Evolutionary conservation across 306 rosid genomes (phyloP), one percentile per base, ranked within the genome.

Genomic region (Pueraria montana): DNA sequence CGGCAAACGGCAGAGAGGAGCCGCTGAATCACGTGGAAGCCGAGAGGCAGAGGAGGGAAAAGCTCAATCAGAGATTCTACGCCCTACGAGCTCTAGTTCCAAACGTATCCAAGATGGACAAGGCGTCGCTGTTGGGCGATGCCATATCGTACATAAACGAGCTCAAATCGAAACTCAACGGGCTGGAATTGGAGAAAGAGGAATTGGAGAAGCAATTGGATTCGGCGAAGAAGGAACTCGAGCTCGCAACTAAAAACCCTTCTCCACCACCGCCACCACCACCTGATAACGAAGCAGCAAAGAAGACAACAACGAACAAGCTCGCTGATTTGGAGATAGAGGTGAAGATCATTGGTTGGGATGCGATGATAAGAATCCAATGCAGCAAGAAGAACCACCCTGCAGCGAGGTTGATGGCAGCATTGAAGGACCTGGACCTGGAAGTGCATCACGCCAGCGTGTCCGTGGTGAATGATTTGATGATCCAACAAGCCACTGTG

Each of bases 61-160:
- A 94, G 87, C 93, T 91, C 23, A 94, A 94, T 55, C 98, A 94
- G 74, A 89, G 91, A 32, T 94, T 94, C 87, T 94, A 94, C 4
- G 89, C 98, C 1, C 97, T 94, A 32, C 82, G 98, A 21, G 98
- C 97, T 0, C 97, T 94, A 20, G 98, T 94, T 26, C 98, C 95
- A 0, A 94, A 92, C n/a, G 98, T 94, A 12, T 92, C 98, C 0
- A 94, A 94, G 82, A 94, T 94, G 98, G 98, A 94, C 89, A 94
- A 94, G 76, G 98, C 98, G 0, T 94, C 98, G 0, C 94, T 94
- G 1, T 87, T 94, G 0, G 98, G 98, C 0, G 97, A 94, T n/a
- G 94, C 98, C 0, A 94, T 94, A 11, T 49, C 92, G 1, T 94
- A 94, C 84, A 94, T 94, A 50, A 91, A 81, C 56, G 98, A 94